Conservation (phyloP, 2,329 filamentous ascomycete species). For the Arthrobotrys sinensis region DNA sequence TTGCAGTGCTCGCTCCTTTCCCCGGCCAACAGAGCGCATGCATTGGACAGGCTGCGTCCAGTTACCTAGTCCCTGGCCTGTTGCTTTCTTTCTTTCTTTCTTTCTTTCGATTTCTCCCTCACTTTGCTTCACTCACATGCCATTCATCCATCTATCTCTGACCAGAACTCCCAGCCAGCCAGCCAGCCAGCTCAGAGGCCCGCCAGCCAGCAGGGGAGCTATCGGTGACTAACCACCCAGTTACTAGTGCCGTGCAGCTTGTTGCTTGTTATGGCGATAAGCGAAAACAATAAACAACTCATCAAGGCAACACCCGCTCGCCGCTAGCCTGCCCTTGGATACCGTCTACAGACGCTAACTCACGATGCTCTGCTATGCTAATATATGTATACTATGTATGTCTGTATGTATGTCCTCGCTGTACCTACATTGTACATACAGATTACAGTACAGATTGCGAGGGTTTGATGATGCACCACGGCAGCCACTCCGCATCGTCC, state of each 20-base stretch:
- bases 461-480: not conserved
- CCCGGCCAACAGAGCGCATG: conserved; percentile 8
- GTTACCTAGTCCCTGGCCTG: not conserved
- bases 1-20: not conserved
- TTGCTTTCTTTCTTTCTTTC: not conserved
- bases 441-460: no score
- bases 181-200: conserved; percentile 24
- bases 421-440: conserved; percentile 2
- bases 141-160: conserved; percentile 11
- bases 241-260: conserved; percentile 5
- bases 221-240: conserved; percentile 14
- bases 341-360: conserved; percentile 28
- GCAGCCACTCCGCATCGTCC: conserved; percentile 31
- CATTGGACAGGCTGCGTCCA: conserved; percentile 11
- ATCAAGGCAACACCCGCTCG: conserved; percentile 43
- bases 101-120: conserved; percentile 21
- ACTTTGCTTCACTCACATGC: conserved; percentile 5
- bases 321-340: conserved; percentile 47
- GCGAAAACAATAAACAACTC: conserved; percentile 44
- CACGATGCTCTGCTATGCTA: not conserved
- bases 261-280: conserved; percentile 29
- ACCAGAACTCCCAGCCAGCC: not conserved
- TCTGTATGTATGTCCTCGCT: conserved; percentile 1
- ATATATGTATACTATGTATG: not conserved
- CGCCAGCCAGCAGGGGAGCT: conserved; percentile 34